phyloP scores from a whole-genome alignment of 805 yeast species.

The Yarrowia sp. region DNA sequence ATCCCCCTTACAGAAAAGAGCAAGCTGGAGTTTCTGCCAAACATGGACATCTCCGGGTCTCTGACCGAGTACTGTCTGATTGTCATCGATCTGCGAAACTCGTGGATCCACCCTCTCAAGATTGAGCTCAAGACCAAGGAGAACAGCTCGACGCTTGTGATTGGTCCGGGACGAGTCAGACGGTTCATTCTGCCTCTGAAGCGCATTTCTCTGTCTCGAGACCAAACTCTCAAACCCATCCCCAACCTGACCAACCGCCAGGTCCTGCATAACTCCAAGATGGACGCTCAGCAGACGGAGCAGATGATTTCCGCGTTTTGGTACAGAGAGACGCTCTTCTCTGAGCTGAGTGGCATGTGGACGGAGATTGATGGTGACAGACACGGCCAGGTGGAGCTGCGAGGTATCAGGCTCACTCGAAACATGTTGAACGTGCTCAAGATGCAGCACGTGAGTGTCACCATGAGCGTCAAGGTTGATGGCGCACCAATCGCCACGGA shows the following conservation, averaged over 20 bases:
- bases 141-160: slow-evolving; percentile 42
- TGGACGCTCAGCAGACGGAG: slow-evolving; percentile 62
- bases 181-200: slow-evolving; percentile 76
- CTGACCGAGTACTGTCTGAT: slow-evolving; percentile 60
- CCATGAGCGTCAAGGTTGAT: slow-evolving; percentile 40
- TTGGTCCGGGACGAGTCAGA: slow-evolving; percentile 57
- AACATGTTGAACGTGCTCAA: slow-evolving; percentile 64
- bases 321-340: slow-evolving; percentile 73
- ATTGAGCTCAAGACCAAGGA: slow-evolving; percentile 46
- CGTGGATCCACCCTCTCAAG: slow-evolving; percentile 66
- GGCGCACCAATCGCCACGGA: slow-evolving; percentile 50
- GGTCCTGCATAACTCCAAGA: slow-evolving; percentile 59
- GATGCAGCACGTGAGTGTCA: slow-evolving; percentile 40
- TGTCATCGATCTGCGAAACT: slow-evolving; percentile 78
- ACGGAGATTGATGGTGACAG: slow-evolving; percentile 48
- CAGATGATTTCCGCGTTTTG: slow-evolving; percentile 75
- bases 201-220: slow-evolving; percentile 57
- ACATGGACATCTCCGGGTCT: background rate
- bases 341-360: slow-evolving; percentile 74
- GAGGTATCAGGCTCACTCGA: slow-evolving; percentile 67
- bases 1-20: slow-evolving; percentile 52
- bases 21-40: slow-evolving; percentile 16
- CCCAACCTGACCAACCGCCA: slow-evolving; percentile 78
- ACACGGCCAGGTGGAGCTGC: slow-evolving; percentile 67
- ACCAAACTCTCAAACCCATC: slow-evolving; percentile 59